Evolutionary conservation across 352 stramenopile genomes (phyloP), one percentile per base, ranked within the genome.

Genomic region (Pythium phragmitis): DNA sequence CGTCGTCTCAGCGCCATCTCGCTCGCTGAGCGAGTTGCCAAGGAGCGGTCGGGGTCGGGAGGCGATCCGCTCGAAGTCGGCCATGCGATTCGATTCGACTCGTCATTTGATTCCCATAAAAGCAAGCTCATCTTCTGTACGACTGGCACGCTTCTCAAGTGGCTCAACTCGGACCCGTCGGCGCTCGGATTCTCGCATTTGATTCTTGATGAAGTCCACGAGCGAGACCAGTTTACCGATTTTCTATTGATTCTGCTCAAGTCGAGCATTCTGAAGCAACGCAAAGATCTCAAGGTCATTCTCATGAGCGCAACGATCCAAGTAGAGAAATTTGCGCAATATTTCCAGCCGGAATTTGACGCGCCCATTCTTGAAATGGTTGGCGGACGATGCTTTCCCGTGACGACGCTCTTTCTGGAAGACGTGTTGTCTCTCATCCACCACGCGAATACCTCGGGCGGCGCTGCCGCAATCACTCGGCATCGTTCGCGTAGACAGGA

Each of bases 71-170:
- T 87, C 21, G 79, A 93, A 52, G 82, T 98, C 9, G 94, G 94
- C n/a, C 96, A 98, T 69, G 82, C 86, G 1, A 97, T 99, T 49
- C 85, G 95, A 0, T 88, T 98, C 26, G 94, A 98, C 68, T 85
- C 78, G 43, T 83, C 78, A 14, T 84, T 85, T 56, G 84, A 88
- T 49, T 65, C 78, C 7, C 57, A 88, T 28, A 72, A 87, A 39
- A 98, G 96, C 37, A 88, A 96, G 23, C 78, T 99, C 9, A 86
- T 99, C 30, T 99, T 99, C 73, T 98, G 92, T 68, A 99, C 97
- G n/a, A 99, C 96, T 5, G 97, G 86, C n/a, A 92, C 82, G 60
- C 73, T 97, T 37, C 70, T 97, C 1, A 90, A 92, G 52, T 94
- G 82, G 81, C 79, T 96, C 28, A 83, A 84, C 47, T 76, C 74